Conservation (phyloP, 441 rosid species). For the Erysimum pusillum region DNA sequence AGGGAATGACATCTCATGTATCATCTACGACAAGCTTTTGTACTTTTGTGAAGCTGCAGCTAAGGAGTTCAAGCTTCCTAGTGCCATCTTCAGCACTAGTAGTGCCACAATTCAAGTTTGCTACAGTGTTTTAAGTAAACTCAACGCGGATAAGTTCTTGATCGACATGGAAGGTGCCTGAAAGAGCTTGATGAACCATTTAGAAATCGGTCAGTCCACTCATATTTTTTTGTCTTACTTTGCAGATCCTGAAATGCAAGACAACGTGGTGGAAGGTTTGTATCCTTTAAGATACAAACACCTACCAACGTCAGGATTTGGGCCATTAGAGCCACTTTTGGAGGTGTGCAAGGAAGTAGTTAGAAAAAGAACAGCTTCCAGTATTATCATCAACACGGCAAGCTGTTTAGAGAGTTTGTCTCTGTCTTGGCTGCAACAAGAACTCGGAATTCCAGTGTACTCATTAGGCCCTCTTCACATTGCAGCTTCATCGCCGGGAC, state of each 20-base stretch:
- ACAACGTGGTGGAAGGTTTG: slow-evolving; percentile 29
- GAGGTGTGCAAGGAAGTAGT: background rate
- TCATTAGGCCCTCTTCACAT: slow-evolving; percentile 49
- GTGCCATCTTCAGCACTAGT: slow-evolving; percentile 48
- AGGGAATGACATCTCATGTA: slow-evolving; percentile 40
- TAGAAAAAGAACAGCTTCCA: slow-evolving; percentile 35
- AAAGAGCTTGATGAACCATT: background rate
- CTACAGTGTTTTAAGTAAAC: background rate
- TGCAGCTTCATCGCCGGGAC: slow-evolving; percentile 22
- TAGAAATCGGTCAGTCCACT: background rate
- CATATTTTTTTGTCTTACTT: no score
- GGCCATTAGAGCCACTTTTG: slow-evolving; percentile 10
- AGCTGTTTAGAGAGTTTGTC: slow-evolving; percentile 43
- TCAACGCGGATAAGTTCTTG: slow-evolving; percentile 2
- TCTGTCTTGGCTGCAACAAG: slow-evolving; percentile 34
- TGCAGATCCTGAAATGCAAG: slow-evolving; percentile 32
- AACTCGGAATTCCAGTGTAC: slow-evolving; percentile 40
- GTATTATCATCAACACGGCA: slow-evolving; percentile 46
- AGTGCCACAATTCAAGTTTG: slow-evolving; percentile 40
- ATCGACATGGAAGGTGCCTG: slow-evolving; percentile 5
- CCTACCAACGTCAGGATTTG: slow-evolving; percentile 30
- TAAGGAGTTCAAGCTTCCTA: slow-evolving; percentile 45
- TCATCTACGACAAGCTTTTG: slow-evolving; percentile 59
- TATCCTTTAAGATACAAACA: slow-evolving; percentile 43
- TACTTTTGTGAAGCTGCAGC: slow-evolving; percentile 52